Percentiles rank a stretch among this genome's conserved stretches.
Conservation (phyloP, 2,329 filamentous ascomycete genomes). For the Albophoma yamanashiensis region DNA sequence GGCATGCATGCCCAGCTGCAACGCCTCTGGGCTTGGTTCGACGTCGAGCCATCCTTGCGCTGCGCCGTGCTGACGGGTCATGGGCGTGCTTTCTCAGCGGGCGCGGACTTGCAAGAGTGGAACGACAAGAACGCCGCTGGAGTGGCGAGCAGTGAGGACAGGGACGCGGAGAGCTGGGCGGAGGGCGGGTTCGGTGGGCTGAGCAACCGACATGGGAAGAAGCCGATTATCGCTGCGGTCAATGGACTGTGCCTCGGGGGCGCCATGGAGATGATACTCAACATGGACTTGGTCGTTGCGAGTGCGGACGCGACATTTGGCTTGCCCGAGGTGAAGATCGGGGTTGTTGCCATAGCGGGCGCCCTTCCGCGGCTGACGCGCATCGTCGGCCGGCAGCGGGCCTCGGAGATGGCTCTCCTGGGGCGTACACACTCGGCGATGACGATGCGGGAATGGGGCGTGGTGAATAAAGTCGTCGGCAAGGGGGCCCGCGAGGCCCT, state of each 20-base stretch:
- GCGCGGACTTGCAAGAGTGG: conserved; percentile 60
- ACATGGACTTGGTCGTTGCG: conserved; percentile 63
- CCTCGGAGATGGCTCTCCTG: conserved; percentile 59
- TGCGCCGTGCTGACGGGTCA: conserved; percentile 54
- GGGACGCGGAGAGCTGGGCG: conserved; percentile 16
- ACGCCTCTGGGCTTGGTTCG: conserved; percentile 47
- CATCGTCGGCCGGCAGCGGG: conserved; percentile 56
- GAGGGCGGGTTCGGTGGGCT: conserved; percentile 53
- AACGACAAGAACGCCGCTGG: conserved; percentile 25
- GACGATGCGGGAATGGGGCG: conserved; percentile 53
- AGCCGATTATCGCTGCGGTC: conserved; percentile 67
- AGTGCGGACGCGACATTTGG: conserved; percentile 47
- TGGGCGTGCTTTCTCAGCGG: conserved; percentile 56
- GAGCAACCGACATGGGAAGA: conserved; percentile 55
- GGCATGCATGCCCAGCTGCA: conserved; percentile 38
- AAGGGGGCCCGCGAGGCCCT: conserved; percentile 33
- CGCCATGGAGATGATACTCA: conserved; percentile 66
- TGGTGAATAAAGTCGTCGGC: conserved; percentile 56
- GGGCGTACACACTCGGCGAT: conserved; percentile 48
- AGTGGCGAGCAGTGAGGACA: not conserved
- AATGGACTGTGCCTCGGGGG: conserved; percentile 68
- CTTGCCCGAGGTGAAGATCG: conserved; percentile 60
- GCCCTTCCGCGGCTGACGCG: conserved; percentile 56
- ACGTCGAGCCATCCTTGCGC: conserved; percentile 47
- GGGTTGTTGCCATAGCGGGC: conserved; percentile 61